Base-by-base conservation (phyloP, 2,329 filamentous ascomycete species). In the Hypoxylon sp. region DNA sequence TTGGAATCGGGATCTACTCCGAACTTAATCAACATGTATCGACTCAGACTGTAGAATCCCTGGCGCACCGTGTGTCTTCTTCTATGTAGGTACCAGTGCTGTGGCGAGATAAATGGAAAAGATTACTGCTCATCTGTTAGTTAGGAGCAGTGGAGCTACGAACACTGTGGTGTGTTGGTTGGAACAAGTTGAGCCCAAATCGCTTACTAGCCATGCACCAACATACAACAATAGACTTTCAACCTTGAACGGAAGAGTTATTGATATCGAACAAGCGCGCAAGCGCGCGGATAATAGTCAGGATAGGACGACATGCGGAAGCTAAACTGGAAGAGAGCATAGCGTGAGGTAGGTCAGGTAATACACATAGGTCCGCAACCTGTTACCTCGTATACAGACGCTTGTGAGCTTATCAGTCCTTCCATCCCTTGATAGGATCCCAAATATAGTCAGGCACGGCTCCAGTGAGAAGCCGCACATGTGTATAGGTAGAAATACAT, bases 231-330 rank as follows among this genome's bases (percentile, higher is more conserved):
- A 56, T 41, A 47, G 37, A 20, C 17, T 41, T 22, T 30, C 20
- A 43, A 37, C 56, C 48, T 28, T 17, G 64, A 65, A 70, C n/a
- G 65, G 67, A 56, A 57, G 39, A 52, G 24, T n/a, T 28, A 32
- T 17, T 59, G 30, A 39, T n/a, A 13, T 59, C 59, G 54, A 66
- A 71, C 64, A 72, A 59, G 59, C 72, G 71, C 71, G 70, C 69
- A 72, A 58, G 59, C 72, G 71, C 71, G 72, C 70, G 69, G 64
- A 56, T 71, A 48, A 17, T 20, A n/a, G 20, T 24, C 63, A 41
- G 19, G 56, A 47, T 54, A n/a, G 64, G 39, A 54, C 56, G 19
- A 26, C 30, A 20, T n/a, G 54, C 22, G 26, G 41, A 39, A 44
- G 24, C 39, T 59, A 59, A 43, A 52, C 48, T 24, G n/a, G 43